phyloP scores from a whole-genome alignment of 345 rosid genomes.

The Combretum micranthum region DNA sequence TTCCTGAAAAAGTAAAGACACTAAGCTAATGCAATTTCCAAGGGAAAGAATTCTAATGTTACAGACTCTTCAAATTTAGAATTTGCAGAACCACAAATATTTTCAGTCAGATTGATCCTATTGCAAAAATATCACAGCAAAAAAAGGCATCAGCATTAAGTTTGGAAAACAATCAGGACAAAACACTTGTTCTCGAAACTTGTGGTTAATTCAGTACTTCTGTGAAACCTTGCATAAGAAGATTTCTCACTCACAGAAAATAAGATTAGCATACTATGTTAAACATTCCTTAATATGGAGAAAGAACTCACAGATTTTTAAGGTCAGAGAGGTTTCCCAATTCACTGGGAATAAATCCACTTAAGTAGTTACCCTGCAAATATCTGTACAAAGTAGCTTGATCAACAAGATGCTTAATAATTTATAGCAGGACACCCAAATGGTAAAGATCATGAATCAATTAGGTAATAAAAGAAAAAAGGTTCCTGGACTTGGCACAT shows the following conservation, averaged over 20 bases:
- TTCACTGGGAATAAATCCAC: slow-evolving; percentile 70
- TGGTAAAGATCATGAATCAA: not conserved
- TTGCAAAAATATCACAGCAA: too few relatives aligned
- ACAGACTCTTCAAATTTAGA: too few relatives aligned
- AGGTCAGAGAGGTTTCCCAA: slow-evolving; percentile 68
- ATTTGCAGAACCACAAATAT: too few relatives aligned
- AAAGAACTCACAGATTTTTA: slow-evolving; percentile 53
- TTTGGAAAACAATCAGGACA: not conserved
- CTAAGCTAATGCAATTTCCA: slow-evolving; percentile 2
- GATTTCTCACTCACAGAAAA: not conserved
- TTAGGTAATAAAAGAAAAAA: not conserved
- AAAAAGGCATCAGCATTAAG: too few relatives aligned
- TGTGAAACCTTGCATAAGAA: too few relatives aligned
- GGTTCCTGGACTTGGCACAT: too few relatives aligned
- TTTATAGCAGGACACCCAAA: not conserved
- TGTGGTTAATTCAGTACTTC: too few relatives aligned
- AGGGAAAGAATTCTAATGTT: not conserved
- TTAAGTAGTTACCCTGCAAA: slow-evolving; percentile 87
- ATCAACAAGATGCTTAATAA: not conserved
- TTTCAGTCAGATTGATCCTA: too few relatives aligned
- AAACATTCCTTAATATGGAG: slow-evolving; percentile 6
- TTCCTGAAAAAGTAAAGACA: slow-evolving; percentile 36
- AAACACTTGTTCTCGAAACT: not conserved
- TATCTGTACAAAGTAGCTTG: slow-evolving; percentile 31
- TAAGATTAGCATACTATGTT: not conserved